Evolutionary conservation across 83 land plant species (phyloP), one percentile per base, ranked within the genome.

Genomic region (Picea engelmannii): DNA sequence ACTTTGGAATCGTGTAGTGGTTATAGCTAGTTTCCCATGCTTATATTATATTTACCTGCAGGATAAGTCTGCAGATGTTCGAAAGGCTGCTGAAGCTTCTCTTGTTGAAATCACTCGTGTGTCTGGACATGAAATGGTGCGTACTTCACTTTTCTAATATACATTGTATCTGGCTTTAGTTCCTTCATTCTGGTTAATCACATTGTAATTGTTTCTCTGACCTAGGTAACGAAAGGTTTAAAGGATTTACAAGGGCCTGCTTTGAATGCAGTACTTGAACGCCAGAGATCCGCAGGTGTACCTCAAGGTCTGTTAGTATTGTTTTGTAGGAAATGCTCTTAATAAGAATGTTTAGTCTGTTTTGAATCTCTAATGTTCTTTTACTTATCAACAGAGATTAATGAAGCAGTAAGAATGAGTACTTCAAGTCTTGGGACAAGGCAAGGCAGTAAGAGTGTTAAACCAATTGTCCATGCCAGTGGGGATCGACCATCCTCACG

Each of bases 61-160:
- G 99, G 99, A 98, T 79, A 98, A 98, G 69, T 96, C 96, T 42
- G 88, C 90, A 58, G 99, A 98, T 71, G 99, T 98, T 81, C 92
- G 99, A 25, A 98, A 98, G 86, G 92, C 96, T 35, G 94, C 99
- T 63, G 99, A 98, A 84, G 78, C 87, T 24, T 87, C 86, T 71
- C 59, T 98, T 66, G 67, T 49, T 74, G 99, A 98, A 89, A 89
- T 98, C 62, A 68, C 93, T 40, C 89, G 91, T 80, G 92, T 87
- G 47, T 88, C 93, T 81, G 93, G 97, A 23, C 88, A 81, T 35
- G 94, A 93, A 83, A 79, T 78, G 78, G 95, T 93, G 79, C 17
- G 90, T 83, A 3, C 15, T 12, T 59, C 13, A 55, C 58, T 55
- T 55, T 55, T 55, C 58, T 55, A 12, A 11, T 55, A 3, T 55